Base-by-base conservation (phyloP, 495 filamentous ascomycete species). In the Tuber calosporum region DNA sequence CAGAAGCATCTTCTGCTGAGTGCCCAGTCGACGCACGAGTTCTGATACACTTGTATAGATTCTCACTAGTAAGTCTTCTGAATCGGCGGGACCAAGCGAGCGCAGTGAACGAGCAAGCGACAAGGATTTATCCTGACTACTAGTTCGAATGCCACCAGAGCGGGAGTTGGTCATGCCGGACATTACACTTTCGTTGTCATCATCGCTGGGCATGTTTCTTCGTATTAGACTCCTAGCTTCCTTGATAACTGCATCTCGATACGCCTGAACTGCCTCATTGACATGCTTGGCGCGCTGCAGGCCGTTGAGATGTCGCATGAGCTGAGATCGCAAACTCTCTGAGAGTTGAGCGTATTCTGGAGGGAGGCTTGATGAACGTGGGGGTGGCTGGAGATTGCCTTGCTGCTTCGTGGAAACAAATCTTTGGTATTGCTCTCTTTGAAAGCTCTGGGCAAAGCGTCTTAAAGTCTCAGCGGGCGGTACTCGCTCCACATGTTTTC, bases 1-100 rank as follows among this genome's bases (percentile, higher is more conserved):
- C 26, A 99, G 85, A n/a, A 99, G 83, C 30, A 98, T 89, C 82
- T 99, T 99, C 34, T 94, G 91, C 79, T 99, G 95, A 5, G 93
- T 92, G 48, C 91, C 90, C 17, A 98, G 83, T 79, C 95, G 87
- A 71, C 95, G 87, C 71, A 98, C 82, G 0, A 92, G 90, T 81
- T 99, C 95, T 34, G 94, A 90, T 37, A 97, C 90, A 7, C 91
- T 88, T 6, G 92, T 89, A 81, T 97, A 99, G 26, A 96, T 90
- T 53, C 87, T 90, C 30, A 88, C 86, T 13, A 97, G 86, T 77
- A 98, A 87, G n/a, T 88, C 86, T 83, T 99, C 95, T 0, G 95
- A 92, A 83, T 93, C 93, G 30, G 89, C 88, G 2, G 92, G 84
- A 66, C 95, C 93, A 45, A 99, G 84, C 5, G 91, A 90, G 41